Percentiles rank a stretch among this genome's conserved stretches.
These are phyloP conservation scores for Diaporthe ampelina DNA, from an alignment of 2,329 filamentous ascomycete species.

Conservation along the genomic window DNA sequence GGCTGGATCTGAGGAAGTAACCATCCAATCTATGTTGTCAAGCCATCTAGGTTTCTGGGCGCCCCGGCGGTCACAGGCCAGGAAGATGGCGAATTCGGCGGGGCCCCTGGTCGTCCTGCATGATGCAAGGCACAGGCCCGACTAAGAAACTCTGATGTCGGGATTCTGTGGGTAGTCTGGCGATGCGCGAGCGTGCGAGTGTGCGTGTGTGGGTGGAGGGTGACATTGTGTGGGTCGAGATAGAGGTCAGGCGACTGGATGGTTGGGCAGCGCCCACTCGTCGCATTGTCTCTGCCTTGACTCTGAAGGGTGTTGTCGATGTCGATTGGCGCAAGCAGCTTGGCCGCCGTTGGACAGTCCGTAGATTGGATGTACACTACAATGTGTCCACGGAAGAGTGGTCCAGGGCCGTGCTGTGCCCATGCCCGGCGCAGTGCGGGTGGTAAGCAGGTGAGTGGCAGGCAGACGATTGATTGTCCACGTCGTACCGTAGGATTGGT, in stretches of 20 bases:
- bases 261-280: slow-evolving; percentile 2
- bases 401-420: neutral
- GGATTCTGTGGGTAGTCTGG: slow-evolving; percentile 15
- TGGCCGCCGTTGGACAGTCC: neutral
- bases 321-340: slow-evolving; percentile 4
- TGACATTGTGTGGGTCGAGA: slow-evolving; percentile 38
- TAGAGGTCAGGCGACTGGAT: slow-evolving; percentile 30
- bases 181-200: neutral
- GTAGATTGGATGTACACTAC: neutral
- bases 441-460: neutral
- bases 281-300: slow-evolving; percentile 13
- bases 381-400: neutral
- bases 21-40: slow-evolving; percentile 20
- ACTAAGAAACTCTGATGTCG: slow-evolving; percentile 33
- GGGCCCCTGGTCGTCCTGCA: slow-evolving; percentile 34
- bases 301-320: neutral
- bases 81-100: slow-evolving; percentile 6
- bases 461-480: slow-evolving; percentile 37
- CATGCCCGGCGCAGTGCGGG: neutral
- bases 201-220: neutral
- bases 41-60: slow-evolving; percentile 5
- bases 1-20: slow-evolving; percentile 7
- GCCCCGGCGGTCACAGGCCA: slow-evolving; percentile 25
- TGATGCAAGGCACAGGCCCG: slow-evolving; percentile 41
- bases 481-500: slow-evolving; percentile 34